Evolutionary conservation across 139 green algal genomes (phyloP).

Genomic region (Volvox africanus): DNA sequence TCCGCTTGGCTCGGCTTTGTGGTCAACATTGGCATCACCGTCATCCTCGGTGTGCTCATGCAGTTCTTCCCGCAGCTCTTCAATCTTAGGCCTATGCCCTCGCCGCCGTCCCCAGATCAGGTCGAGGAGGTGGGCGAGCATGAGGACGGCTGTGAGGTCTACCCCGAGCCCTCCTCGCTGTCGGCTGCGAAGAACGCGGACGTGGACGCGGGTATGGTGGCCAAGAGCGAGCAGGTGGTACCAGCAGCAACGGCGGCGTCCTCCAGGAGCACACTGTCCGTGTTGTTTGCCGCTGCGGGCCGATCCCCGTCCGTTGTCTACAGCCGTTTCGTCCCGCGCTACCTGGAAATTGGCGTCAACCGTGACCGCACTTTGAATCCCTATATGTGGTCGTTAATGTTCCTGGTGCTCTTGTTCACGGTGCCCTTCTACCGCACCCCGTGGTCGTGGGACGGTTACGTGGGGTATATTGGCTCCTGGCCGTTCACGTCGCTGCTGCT

Average conservation of each 20-base stretch:
- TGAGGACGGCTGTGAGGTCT: neutral
- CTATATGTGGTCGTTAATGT: neutral
- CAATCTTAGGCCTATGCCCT: neutral
- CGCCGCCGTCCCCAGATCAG: neutral
- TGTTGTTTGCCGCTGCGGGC: neutral
- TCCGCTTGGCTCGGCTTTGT: conserved; percentile 62
- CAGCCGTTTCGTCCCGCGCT: neutral
- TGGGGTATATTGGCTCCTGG: conserved; percentile 62
- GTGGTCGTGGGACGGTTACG: conserved; percentile 45
- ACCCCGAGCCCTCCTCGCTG: neutral
- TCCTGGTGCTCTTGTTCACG: conserved; percentile 62
- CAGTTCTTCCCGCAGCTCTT: conserved; percentile 46
- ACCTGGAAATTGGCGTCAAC: conserved; percentile 57
- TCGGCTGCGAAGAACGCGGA: neutral
- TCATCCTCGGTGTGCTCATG: conserved; percentile 49
- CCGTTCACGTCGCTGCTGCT: conserved; percentile 62
- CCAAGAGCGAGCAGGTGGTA: neutral
- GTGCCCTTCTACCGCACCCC: conserved; percentile 61
- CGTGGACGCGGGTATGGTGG: neutral
- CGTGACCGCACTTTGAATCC: conserved; percentile 52
- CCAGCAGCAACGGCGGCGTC: neutral
- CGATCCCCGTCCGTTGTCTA: neutral
- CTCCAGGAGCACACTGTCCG: neutral
- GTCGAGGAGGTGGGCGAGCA: conserved; percentile 9
- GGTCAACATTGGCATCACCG: conserved; percentile 60